A percentile compares a stretch with the other conserved stretches of the same genome.
Evolutionary conservation across 257 asterid species (phyloP).

Genomic region (Petunia secreta): DNA sequence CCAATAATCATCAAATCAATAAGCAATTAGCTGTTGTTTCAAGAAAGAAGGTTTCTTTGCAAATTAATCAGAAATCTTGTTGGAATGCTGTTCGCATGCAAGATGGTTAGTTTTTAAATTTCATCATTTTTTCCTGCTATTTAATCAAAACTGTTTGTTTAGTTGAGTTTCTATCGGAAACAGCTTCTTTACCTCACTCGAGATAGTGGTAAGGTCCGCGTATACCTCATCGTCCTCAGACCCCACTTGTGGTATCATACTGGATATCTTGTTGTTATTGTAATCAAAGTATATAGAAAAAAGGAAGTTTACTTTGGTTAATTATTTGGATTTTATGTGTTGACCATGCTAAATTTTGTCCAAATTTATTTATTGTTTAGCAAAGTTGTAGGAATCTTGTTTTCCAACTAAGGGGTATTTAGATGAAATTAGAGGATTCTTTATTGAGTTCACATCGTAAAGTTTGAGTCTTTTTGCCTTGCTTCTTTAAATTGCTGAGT

Average conservation of each 20-base stretch:
- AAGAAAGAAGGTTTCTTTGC: slow-evolving; percentile 45
- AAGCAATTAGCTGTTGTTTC: slow-evolving; percentile 35
- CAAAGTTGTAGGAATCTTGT: no score
- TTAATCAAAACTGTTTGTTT: no score
- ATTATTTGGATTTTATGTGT: background rate
- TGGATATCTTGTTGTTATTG: background rate
- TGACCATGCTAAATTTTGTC: background rate
- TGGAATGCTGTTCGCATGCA: slow-evolving; percentile 64
- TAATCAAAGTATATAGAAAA: background rate
- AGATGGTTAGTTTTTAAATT: slow-evolving; percentile 57
- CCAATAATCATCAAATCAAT: slow-evolving; percentile 30
- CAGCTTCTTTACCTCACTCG: no score
- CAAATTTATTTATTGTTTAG: no score
- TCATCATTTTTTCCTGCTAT: background rate
- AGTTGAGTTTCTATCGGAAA: no score
- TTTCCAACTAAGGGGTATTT: no score
- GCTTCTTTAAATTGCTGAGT: background rate
- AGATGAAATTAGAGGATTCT: no score
- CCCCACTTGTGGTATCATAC: background rate
- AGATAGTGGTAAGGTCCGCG: no score
- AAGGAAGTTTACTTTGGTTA: background rate
- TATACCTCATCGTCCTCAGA: no score
- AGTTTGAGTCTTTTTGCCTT: background rate
- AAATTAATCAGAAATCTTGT: slow-evolving; percentile 44
- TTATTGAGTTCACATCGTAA: no score